phyloP scores from a whole-genome alignment of 1,284 basidiomycete genomes.

The Uromyces viciae-fabae region DNA sequence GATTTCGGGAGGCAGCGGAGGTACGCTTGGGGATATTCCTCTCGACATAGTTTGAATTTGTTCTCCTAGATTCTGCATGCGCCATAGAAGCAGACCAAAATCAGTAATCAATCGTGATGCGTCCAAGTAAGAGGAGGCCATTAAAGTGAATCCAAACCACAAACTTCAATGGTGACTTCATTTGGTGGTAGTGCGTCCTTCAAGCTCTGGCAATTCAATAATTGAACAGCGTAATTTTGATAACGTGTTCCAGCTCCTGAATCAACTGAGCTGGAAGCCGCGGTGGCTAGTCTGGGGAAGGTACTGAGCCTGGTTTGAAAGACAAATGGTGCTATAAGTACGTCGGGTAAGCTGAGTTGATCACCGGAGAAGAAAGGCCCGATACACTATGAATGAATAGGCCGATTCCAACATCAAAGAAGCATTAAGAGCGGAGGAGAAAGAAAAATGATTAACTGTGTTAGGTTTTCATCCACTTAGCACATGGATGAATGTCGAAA shows the following conservation, averaged over 20 bases:
- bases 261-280: constrained; percentile 24
- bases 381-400: constrained; percentile 9
- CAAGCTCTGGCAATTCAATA: constrained; percentile 19
- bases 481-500: background rate
- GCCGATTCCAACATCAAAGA: background rate
- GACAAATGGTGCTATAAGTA: constrained; percentile 43
- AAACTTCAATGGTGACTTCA: constrained; percentile 14
- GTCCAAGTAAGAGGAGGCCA: background rate
- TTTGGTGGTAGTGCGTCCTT: constrained; percentile 12
- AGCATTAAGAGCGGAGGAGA: background rate
- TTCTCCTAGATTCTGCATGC: constrained; percentile 15
- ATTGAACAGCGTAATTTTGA: constrained; percentile 29
- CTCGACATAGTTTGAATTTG: constrained; percentile 20
- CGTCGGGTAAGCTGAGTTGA: constrained; percentile 41
- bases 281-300: constrained; percentile 21
- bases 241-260: constrained; percentile 29
- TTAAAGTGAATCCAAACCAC: too few species aligned
- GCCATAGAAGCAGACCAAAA: background rate
- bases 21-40: constrained; percentile 6
- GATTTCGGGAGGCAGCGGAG: constrained; percentile 66
- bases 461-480: background rate
- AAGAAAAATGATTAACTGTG: background rate
- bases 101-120: background rate
- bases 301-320: constrained; percentile 17
- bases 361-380: constrained; percentile 42